A percentile compares a stretch with the other conserved stretches of the same genome.
These are phyloP conservation scores for Populus simonii DNA, from an alignment of 345 rosid genomes.

Conservation along the genomic window DNA sequence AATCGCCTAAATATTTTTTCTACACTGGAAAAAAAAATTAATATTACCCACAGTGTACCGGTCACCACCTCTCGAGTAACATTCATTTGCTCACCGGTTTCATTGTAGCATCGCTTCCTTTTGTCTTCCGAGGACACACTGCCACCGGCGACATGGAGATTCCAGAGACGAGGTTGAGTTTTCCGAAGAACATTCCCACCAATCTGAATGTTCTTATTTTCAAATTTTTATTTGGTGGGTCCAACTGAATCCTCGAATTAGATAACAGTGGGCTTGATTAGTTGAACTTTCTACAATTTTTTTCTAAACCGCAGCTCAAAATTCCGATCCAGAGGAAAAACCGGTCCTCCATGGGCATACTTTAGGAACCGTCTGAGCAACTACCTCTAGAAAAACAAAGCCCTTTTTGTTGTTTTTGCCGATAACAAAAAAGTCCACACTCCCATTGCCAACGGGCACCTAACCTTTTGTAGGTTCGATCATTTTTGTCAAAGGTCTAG, in stretches of 20 bases:
- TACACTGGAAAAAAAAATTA: no score
- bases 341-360: neutral
- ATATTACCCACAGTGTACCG: no score
- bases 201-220: neutral
- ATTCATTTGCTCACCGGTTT: no score
- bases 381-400: neutral
- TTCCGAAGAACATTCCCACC: neutral
- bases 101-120: neutral
- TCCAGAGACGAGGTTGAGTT: no score
- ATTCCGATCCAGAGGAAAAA: neutral
- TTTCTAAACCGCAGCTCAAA: neutral
- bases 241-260: slow-evolving; percentile 4
- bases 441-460: neutral
- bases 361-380: neutral
- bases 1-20: no score
- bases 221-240: neutral
- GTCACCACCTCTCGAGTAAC: no score
- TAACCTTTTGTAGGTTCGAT: no score
- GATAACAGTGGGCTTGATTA: neutral
- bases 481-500: neutral
- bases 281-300: neutral
- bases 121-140: no score
- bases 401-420: neutral
- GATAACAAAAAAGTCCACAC: neutral
- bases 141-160: no score